A percentile compares a stretch with the other conserved stretches of the same genome.
phyloP scores from a whole-genome alignment of 176 grass and related monocot genomes.

The Oryza australiensis region DNA sequence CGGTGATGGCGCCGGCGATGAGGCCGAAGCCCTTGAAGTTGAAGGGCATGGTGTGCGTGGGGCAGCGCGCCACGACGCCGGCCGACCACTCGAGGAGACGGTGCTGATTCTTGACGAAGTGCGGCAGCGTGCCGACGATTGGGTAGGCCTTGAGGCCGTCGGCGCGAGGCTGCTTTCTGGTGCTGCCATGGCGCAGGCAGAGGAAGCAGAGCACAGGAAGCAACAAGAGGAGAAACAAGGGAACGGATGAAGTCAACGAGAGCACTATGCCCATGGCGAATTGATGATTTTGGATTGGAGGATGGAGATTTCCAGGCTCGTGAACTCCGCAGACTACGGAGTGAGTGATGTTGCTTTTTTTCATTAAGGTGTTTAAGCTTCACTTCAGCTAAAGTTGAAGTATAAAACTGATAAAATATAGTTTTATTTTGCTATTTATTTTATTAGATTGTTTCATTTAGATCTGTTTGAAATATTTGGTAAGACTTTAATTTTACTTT shows the following conservation, averaged over 20 bases:
- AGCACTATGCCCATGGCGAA: slow-evolving; percentile 28
- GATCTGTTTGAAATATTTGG: too few species aligned
- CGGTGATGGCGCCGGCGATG: slow-evolving; percentile 44
- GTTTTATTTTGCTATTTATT: too few species aligned
- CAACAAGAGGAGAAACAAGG: slow-evolving; percentile 14
- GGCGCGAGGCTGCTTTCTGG: slow-evolving; percentile 23
- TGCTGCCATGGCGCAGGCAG: not conserved
- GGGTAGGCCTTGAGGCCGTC: slow-evolving; percentile 49
- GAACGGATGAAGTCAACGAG: not conserved
- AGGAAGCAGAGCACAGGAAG: slow-evolving; percentile 22
- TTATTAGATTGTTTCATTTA: too few species aligned
- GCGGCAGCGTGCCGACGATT: slow-evolving; percentile 49
- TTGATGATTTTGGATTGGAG: too few species aligned
- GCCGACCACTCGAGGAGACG: slow-evolving; percentile 60
- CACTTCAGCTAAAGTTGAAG: too few species aligned
- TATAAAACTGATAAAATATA: too few species aligned
- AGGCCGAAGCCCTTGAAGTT: slow-evolving; percentile 39
- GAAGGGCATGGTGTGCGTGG: slow-evolving; percentile 56
- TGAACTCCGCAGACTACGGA: too few species aligned
- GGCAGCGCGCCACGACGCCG: slow-evolving; percentile 38
- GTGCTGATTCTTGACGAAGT: slow-evolving; percentile 51
- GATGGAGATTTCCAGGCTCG: too few species aligned
- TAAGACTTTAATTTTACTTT: too few species aligned
- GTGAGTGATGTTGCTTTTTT: too few species aligned
- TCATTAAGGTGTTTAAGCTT: too few species aligned